Base-by-base conservation (phyloP, 2,329 filamentous ascomycete genomes). In the Zasmidium angulare region DNA sequence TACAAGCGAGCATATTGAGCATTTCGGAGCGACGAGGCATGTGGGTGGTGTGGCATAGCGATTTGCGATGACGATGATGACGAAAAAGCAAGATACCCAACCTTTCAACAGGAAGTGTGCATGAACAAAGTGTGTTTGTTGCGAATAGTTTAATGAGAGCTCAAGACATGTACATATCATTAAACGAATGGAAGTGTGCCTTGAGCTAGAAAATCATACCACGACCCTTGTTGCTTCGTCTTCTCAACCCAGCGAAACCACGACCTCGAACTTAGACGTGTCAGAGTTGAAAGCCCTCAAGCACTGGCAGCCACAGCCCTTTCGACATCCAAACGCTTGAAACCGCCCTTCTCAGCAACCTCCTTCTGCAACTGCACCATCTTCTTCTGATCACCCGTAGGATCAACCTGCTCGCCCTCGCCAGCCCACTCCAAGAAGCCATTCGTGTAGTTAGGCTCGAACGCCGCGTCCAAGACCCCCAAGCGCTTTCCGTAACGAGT, bases 391-490 rank as follows among this genome's bases (percentile, higher is more conserved):
- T 92, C 89, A 11, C 86, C 88, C 1, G 76, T 81, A 0, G 89
- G 89, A 72, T 91, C 88, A 46, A 74, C 72, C 0, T 87, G 88
- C 53, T 90, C 89, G 0, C 73, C 78, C 40, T 86, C 86, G 7
- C 90, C 78, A 1, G 74, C 69, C 89, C 89, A 92, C 22, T 78
- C 80, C 26, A 92, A 77, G 72, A 85, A 90, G 21, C 59, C 53
- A 66, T 91, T 91, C 67, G 88, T 91, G 75, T 90, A 91, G 79
- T 92, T 92, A 14, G 89, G 84, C 71, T 77, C 73, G 69, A 91
- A 92, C 64, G 70, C 73, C 17, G 79, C 78, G n/a, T 82, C 79
- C 59, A 92, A 71, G 22, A 92, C 86, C 2, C 84, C 86, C 1
- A 92, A 80, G 2, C 89, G 80, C 81, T 91, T 90, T 29, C 89